Conservation (phyloP, 768 basidiomycete species). For the Trametes cubensis region DNA sequence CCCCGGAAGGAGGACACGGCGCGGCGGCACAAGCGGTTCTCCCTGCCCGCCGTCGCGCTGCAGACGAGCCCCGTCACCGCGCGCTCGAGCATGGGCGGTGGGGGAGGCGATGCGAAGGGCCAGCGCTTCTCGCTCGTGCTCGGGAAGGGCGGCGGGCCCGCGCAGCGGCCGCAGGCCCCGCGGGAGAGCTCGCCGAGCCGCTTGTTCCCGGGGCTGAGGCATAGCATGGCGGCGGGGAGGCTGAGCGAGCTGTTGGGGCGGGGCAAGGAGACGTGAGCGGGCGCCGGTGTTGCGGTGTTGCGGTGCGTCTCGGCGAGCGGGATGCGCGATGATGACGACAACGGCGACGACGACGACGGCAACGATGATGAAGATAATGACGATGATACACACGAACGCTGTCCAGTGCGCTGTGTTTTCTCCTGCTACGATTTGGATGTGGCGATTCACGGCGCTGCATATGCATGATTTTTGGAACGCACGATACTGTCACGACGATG, state of each 20-base stretch:
- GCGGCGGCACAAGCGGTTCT: conserved; percentile 68
- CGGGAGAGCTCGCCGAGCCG: conserved; percentile 21
- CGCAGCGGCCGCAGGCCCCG: conserved; percentile 26
- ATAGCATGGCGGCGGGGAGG: conserved; percentile 55
- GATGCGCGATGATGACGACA: background rate
- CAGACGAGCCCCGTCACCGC: conserved; percentile 74
- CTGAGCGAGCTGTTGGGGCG: conserved; percentile 56
- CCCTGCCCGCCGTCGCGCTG: conserved; percentile 74
- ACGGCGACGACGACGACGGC: too few relatives aligned
- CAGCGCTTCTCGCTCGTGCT: conserved; percentile 66
- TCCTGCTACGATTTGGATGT: too few relatives aligned
- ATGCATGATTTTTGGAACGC: too few relatives aligned
- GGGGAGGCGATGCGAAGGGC: conserved; percentile 38
- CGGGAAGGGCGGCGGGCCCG: conserved; percentile 32
- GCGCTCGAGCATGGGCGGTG: conserved; percentile 39
- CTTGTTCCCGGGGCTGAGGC: conserved; percentile 24
- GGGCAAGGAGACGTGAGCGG: conserved; percentile 13
- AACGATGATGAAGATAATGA: too few relatives aligned
- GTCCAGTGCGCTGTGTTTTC: too few relatives aligned
- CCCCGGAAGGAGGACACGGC: conserved; percentile 58
- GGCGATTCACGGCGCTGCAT: too few relatives aligned
- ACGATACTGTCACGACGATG: too few relatives aligned
- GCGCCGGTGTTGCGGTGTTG: too few relatives aligned
- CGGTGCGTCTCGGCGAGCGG: background rate
- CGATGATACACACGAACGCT: too few relatives aligned